Evolutionary conservation across 495 filamentous ascomycete genomes (phyloP), one percentile per base, ranked within the genome.

Genomic region (Platismatia glauca): DNA sequence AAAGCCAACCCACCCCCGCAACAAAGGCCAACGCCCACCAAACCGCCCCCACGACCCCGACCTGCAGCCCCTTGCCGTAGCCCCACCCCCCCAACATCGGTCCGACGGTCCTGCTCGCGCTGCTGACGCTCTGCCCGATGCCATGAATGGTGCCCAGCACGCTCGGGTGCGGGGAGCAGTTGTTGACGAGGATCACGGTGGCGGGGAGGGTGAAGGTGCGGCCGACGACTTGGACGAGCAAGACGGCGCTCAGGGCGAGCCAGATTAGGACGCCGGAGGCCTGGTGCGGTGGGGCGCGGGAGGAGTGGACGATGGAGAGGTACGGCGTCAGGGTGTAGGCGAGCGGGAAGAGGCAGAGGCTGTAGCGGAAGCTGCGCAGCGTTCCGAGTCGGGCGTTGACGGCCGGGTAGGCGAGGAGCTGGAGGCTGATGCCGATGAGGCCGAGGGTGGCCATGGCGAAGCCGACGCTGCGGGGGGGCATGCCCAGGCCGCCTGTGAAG

Each of bases 101-200:
- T 0, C 89, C 90, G 27, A 93, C 72, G 5, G 90, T 90, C 44
- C 90, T 79, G 52, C 86, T 85, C 33, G 84, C 81, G 41, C 81
- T 85, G 41, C 81, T 86, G 12, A 87, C 86, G 64, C 81, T 89
- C 74, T 91, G 87, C 13, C 84, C 90, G 27, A 93, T 80, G 7
- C 90, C 90, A 73, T 95, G 90, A 38, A 94, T 81, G 3, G 89
- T 91, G 1, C 89, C 88, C 13, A 95, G 78, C 8, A 93, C 89
- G 34, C 81, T 85, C 0, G 89, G 89, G 68, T 92, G 89, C 3
- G 90, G 89, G 53, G 84, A 86, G 74, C 86, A 88, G 71, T 95
- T 94, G 67, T 93, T 94, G 37, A 93, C 78, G 9, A 95, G 75
- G 60, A 95, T 93, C 4, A 86, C 85, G 27, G 86, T 84, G 18